A percentile compares a stretch with the other conserved stretches of the same genome.
phyloP scores from a whole-genome alignment of 192 early-diverging fungal genomes.

The Mortierella alpina region DNA sequence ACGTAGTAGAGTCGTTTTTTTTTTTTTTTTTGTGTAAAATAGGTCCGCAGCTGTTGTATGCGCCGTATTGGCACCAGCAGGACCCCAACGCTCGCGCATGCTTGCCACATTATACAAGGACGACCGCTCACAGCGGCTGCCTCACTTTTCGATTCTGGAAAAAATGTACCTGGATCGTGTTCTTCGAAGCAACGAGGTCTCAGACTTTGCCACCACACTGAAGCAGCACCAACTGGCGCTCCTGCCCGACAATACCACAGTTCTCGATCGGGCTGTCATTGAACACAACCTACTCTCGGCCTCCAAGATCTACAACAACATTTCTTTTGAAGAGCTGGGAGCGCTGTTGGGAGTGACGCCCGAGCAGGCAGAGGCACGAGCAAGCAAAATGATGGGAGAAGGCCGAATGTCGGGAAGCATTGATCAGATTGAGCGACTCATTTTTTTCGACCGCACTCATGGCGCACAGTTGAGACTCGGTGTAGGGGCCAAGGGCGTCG shows the following conservation, averaged over 20 bases:
- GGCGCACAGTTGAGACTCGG: slow-evolving; percentile 47
- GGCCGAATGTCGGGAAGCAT: slow-evolving; percentile 88
- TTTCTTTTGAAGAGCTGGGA: slow-evolving; percentile 89
- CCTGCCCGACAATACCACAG: slow-evolving; percentile 80
- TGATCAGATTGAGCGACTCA: slow-evolving; percentile 89
- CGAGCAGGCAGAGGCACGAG: slow-evolving; percentile 88
- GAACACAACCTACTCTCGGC: slow-evolving; percentile 94
- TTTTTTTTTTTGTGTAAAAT: not conserved
- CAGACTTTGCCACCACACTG: slow-evolving; percentile 78
- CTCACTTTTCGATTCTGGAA: slow-evolving; percentile 83
- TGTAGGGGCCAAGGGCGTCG: slow-evolving; percentile 37
- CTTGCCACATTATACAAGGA: slow-evolving; percentile 93
- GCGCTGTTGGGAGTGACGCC: slow-evolving; percentile 77
- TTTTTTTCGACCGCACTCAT: slow-evolving; percentile 82
- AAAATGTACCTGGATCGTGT: slow-evolving; percentile 96
- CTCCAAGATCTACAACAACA: slow-evolving; percentile 92
- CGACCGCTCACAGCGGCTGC: slow-evolving; percentile 84
- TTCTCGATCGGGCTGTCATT: slow-evolving; percentile 91
- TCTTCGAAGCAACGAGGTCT: slow-evolving; percentile 80
- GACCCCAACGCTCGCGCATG: slow-evolving; percentile 87
- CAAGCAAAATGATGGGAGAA: slow-evolving; percentile 91
- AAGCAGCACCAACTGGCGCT: slow-evolving; percentile 82
- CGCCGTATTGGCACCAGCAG: slow-evolving; percentile 90
- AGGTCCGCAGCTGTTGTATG: slow-evolving; percentile 87
- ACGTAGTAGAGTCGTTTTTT: not conserved